These are phyloP conservation scores for Didymella sp. DNA, from an alignment of 2,329 filamentous ascomycete species.

Conservation along the genomic window DNA sequence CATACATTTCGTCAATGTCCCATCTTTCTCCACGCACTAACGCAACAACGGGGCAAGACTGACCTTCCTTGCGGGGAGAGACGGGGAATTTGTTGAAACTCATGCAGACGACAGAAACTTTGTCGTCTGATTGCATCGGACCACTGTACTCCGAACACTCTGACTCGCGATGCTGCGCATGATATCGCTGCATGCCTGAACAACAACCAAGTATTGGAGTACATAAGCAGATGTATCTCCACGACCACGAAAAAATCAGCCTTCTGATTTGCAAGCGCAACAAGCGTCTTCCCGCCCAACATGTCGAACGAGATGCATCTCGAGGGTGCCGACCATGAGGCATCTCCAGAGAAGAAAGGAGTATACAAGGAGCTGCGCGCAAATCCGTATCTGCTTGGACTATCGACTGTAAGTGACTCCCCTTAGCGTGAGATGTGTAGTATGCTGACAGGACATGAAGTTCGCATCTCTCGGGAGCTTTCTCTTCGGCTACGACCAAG, in stretches of 20 bases:
- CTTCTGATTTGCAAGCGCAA: background rate
- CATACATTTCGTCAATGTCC: constrained; percentile 5
- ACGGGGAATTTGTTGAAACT: background rate
- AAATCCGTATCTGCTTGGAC: constrained; percentile 30
- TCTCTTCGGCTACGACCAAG: constrained; percentile 34
- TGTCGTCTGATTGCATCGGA: constrained; percentile 23
- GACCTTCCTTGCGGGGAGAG: constrained; percentile 19
- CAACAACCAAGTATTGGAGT: background rate
- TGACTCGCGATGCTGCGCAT: constrained; percentile 14
- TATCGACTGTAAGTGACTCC: constrained; percentile 22
- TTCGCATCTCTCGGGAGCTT: constrained; percentile 32
- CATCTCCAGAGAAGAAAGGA: constrained; percentile 19
- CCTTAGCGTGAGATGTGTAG: background rate
- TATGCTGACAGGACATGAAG: constrained; percentile 1
- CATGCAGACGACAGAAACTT: constrained; percentile 8
- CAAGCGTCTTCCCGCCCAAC: background rate
- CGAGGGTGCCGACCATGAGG: constrained; percentile 9
- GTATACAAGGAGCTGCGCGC: constrained; percentile 31
- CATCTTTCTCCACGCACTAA: constrained; percentile 17
- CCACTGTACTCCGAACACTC: constrained; percentile 24
- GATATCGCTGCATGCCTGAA: constrained; percentile 1
- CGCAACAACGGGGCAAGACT: constrained; percentile 7
- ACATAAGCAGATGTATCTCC: constrained; percentile 10
- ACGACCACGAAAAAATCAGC: background rate
- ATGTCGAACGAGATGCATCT: constrained; percentile 19